Evolutionary conservation across 805 yeast genomes (phyloP), one percentile per base, ranked within the genome.

Genomic region (Saccharomycopsis sp.): DNA sequence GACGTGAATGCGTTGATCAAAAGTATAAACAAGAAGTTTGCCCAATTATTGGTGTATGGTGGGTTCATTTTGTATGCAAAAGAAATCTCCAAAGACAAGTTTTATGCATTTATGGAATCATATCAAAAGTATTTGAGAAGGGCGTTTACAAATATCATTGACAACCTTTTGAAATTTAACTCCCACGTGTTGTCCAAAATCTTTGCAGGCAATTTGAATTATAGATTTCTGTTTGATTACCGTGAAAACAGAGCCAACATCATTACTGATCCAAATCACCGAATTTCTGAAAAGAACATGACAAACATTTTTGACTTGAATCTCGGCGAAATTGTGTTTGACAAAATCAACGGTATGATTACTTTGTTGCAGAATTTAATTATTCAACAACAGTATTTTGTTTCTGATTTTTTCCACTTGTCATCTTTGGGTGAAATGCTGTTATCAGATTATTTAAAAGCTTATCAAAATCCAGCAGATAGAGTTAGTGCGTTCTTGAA

Each of bases 61-160:
- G 75, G 78, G 0, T 52, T 75, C 19, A 57, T 72, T 1, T 59
- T 76, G 1, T 80, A 80, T 52, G 67, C 80, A 17, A 81, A 77
- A 48, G 75, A 73, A 37, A 62, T 74, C 3, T 73, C 81, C 2
- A 57, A 60, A 0, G 58, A 57, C 2, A 68, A 71, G 4, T 82
- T 69, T 55, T 45, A 56, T 29, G 58, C 59, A 1, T 55, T 78
- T 13, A 45, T 73, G 20, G 58, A 53, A 4, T 43, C 48, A n/a
- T 74, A 67, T 50, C 58, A 64, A 34, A 52, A 49, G 2, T 52
- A 59, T 2, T 49, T 68, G 22, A 30, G 52, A 2, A 49, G 50
- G 0, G 52, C 60, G 27, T 56, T 59, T 36, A 52, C 51, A 5
- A 51, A 56, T 16, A 53, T 67, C 15, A 43, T 53, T 1, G 49